A percentile compares a stretch with the other conserved stretches of the same genome.
phyloP scores from a whole-genome alignment of 2,329 filamentous ascomycete genomes.

The Sporothrix phasma region DNA sequence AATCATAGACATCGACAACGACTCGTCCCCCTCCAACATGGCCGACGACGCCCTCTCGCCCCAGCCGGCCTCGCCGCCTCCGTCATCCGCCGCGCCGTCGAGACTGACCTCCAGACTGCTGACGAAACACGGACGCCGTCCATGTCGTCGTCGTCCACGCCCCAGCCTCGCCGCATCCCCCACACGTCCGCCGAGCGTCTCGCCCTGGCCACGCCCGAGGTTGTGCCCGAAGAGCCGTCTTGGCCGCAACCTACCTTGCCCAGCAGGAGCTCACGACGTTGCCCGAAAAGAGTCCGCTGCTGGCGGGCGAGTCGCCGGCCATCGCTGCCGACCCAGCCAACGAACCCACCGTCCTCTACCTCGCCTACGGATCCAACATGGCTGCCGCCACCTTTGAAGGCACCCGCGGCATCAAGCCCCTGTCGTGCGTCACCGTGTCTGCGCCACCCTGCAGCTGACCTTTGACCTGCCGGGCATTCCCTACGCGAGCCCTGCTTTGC shows the following conservation, averaged over 20 bases:
- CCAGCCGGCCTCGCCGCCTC: background rate
- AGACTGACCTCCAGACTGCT: background rate
- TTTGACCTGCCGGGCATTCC: conserved; percentile 82
- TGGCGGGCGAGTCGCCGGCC: conserved; percentile 18
- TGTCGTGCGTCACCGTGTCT: conserved; percentile 72
- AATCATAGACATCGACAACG: conserved; percentile 7
- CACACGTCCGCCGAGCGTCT: conserved; percentile 31
- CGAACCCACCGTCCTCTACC: conserved; percentile 52
- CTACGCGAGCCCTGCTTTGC: conserved; percentile 90
- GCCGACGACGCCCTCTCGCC: background rate
- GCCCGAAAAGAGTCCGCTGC: background rate
- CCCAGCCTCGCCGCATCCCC: conserved; percentile 20
- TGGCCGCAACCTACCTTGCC: background rate
- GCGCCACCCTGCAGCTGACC: conserved; percentile 64
- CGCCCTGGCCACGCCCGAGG: conserved; percentile 20
- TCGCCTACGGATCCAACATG: conserved; percentile 90
- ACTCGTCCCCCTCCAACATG: background rate
- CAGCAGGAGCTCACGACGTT: conserved; percentile 5
- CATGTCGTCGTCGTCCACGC: background rate
- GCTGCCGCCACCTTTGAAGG: conserved; percentile 70
- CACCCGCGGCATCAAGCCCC: conserved; percentile 64
- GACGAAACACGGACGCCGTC: background rate
- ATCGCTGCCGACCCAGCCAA: conserved; percentile 18
- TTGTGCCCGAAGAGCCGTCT: conserved; percentile 15
- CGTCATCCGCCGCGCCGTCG: background rate